A percentile compares a stretch with the other conserved stretches of the same genome.
These are phyloP conservation scores for Petunia axillaris DNA, from an alignment of 257 asterid genomes.

Conservation along the genomic window DNA sequence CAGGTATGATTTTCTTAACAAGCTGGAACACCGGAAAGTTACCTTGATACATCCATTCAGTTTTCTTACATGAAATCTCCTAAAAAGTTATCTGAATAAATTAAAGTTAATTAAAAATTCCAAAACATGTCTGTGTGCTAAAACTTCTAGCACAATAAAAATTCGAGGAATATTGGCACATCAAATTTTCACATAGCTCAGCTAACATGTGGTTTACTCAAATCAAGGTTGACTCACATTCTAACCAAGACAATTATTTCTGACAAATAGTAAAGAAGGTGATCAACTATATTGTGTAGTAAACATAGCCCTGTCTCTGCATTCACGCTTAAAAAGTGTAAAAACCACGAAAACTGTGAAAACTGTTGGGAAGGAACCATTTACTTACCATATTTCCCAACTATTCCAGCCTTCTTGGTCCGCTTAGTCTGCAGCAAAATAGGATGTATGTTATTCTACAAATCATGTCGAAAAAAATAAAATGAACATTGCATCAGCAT, in stretches of 20 bases:
- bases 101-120: too few relatives aligned
- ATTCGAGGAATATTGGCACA: background rate
- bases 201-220: too few relatives aligned
- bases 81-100: too few relatives aligned
- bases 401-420: conserved; percentile 33
- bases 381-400: conserved; percentile 27
- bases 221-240: too few relatives aligned
- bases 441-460: background rate
- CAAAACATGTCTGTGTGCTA: background rate
- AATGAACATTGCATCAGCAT: background rate
- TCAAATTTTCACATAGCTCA: too few relatives aligned
- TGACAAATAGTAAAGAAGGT: background rate
- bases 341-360: background rate
- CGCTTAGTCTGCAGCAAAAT: conserved; percentile 28
- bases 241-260: background rate
- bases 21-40: too few relatives aligned
- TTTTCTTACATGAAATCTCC: too few relatives aligned
- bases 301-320: background rate
- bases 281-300: background rate
- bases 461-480: background rate
- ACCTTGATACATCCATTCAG: too few relatives aligned
- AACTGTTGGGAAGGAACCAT: background rate
- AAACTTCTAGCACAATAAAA: background rate
- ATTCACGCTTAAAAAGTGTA: background rate
- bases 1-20: too few relatives aligned